Conservation (phyloP, 208 protist species). For the Leishmania martiniquensis region DNA sequence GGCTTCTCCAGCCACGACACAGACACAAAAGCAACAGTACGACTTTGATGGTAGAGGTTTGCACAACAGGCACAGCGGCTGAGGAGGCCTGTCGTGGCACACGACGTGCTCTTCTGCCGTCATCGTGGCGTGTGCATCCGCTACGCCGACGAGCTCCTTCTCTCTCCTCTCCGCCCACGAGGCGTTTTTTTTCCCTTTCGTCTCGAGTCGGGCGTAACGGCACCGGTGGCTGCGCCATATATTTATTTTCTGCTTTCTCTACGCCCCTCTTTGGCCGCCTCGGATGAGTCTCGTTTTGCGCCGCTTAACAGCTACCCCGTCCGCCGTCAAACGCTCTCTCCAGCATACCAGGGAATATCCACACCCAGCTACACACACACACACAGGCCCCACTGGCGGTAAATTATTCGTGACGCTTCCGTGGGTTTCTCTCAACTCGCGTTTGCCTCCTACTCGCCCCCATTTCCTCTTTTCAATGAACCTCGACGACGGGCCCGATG, state of each 20-base stretch:
- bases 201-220: not conserved
- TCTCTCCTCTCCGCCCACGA: too few species aligned
- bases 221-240: too few species aligned
- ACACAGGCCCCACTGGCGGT: not conserved
- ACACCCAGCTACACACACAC: not conserved
- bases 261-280: not conserved
- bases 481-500: slow-evolving; percentile 21
- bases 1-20: not conserved
- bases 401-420: not conserved
- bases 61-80: not conserved
- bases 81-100: not conserved
- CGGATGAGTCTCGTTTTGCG: not conserved
- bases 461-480: slow-evolving; percentile 10
- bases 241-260: not conserved
- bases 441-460: not conserved
- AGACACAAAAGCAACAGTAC: not conserved
- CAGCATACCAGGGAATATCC: not conserved
- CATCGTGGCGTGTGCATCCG: not conserved
- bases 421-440: not conserved
- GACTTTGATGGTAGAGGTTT: not conserved
- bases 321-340: not conserved
- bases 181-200: not conserved
- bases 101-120: not conserved
- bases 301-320: not conserved
- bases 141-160: too few species aligned